Evolutionary conservation across 1,139 yeast species (phyloP).

Genomic region (Chernovozyma aurita): DNA sequence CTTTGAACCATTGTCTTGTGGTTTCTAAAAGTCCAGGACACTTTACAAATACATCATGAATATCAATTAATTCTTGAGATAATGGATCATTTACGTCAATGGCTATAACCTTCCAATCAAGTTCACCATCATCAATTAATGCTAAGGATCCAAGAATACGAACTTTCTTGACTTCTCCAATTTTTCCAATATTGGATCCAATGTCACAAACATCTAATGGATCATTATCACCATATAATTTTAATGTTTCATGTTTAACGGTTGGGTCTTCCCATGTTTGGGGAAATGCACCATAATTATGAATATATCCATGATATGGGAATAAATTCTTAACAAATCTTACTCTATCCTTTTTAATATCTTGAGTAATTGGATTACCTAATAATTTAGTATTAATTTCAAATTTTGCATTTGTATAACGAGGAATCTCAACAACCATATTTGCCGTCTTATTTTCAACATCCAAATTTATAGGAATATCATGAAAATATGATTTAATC

Average conservation of each 20-base stretch:
- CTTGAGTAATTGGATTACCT: slow-evolving; percentile 86
- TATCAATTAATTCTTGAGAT: slow-evolving; percentile 65
- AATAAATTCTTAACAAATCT: slow-evolving; percentile 86
- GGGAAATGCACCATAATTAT: slow-evolving; percentile 97
- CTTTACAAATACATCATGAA: slow-evolving; percentile 69
- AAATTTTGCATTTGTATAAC: slow-evolving; percentile 88
- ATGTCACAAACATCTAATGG: slow-evolving; percentile 90
- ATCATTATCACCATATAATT: slow-evolving; percentile 81
- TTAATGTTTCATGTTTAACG: slow-evolving; percentile 56
- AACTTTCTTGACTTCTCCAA: slow-evolving; percentile 78
- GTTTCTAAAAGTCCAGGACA: slow-evolving; percentile 81
- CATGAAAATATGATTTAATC: slow-evolving; percentile 74
- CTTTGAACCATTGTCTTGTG: slow-evolving; percentile 87
- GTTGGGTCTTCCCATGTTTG: slow-evolving; percentile 91
- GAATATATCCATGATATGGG: slow-evolving; percentile 96
- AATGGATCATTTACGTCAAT: slow-evolving; percentile 72
- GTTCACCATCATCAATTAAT: slow-evolving; percentile 85
- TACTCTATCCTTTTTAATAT: slow-evolving; percentile 84
- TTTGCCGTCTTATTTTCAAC: slow-evolving; percentile 63
- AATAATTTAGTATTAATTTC: slow-evolving; percentile 66
- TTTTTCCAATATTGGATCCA: slow-evolving; percentile 64
- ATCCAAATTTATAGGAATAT: slow-evolving; percentile 67
- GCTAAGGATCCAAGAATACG: slow-evolving; percentile 86
- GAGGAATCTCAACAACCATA: slow-evolving; percentile 86
- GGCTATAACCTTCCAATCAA: slow-evolving; percentile 89